Percentiles rank a stretch among this genome's conserved stretches.
These are phyloP conservation scores for Cladophialophora carrionii DNA, from an alignment of 2,329 filamentous ascomycete species.

Conservation along the genomic window DNA sequence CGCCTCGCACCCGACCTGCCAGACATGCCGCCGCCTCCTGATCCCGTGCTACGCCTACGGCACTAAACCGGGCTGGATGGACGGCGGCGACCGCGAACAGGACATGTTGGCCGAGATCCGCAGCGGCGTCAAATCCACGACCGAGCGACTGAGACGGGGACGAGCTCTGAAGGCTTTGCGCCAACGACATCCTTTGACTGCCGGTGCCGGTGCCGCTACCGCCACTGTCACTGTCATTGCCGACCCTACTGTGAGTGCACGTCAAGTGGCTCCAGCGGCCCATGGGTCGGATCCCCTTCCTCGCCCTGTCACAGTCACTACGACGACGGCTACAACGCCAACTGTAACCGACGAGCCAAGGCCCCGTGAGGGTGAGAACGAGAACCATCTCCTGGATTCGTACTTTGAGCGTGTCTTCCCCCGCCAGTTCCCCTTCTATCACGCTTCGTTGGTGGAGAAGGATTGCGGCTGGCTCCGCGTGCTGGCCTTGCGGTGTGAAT, in stretches of 20 bases:
- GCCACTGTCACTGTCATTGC: too few species aligned
- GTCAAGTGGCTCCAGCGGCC: too few species aligned
- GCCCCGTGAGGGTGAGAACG: too few species aligned
- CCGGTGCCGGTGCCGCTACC: too few species aligned
- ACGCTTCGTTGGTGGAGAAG: not conserved
- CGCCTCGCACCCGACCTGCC: not conserved
- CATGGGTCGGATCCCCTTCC: not conserved
- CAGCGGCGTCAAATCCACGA: conserved; percentile 12
- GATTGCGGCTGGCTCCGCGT: not conserved
- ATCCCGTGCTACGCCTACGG: conserved; percentile 2
- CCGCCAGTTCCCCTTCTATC: not conserved
- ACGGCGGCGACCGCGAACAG: conserved; percentile 6
- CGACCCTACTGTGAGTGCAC: too few species aligned
- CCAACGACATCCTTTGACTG: not conserved
- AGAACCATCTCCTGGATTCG: not conserved
- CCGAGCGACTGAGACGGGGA: not conserved
- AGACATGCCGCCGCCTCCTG: not conserved
- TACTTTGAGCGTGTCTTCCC: not conserved
- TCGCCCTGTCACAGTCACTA: too few species aligned
- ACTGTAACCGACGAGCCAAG: not conserved
- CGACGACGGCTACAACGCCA: not conserved
- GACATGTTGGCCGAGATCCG: conserved; percentile 17
- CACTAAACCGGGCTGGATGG: conserved; percentile 7
- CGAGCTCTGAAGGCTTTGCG: not conserved
- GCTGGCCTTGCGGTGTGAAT: not conserved